Percentiles rank a stretch among this genome's conserved stretches.
These are phyloP conservation scores for Saccharomycopsis amapae DNA, from an alignment of 805 yeast species.

Conservation along the genomic window DNA sequence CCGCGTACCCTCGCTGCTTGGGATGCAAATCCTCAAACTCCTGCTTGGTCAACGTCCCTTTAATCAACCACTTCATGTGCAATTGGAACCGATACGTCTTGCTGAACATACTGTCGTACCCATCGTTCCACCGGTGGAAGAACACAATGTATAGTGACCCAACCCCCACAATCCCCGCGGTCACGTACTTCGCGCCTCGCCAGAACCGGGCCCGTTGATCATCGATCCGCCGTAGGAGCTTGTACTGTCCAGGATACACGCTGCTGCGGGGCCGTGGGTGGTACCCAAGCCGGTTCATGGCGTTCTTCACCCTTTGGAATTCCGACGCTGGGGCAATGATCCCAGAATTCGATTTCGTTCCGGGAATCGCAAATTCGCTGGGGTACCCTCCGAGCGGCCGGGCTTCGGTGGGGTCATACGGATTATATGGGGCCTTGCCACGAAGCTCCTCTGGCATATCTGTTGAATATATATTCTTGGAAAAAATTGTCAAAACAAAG, in stretches of 20 bases:
- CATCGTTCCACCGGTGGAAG: slow-evolving; percentile 80
- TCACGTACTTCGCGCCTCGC: slow-evolving; percentile 54
- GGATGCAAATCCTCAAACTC: slow-evolving; percentile 60
- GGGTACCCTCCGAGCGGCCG: slow-evolving; percentile 86
- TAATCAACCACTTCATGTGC: slow-evolving; percentile 42
- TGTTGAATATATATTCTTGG: not conserved
- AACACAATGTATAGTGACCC: slow-evolving; percentile 56
- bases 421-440: slow-evolving; percentile 69
- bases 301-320: slow-evolving; percentile 56
- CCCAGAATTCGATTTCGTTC: slow-evolving; percentile 47
- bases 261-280: slow-evolving; percentile 74
- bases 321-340: slow-evolving; percentile 56
- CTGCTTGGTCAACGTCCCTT: slow-evolving; percentile 48
- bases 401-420: slow-evolving; percentile 68
- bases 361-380: slow-evolving; percentile 67
- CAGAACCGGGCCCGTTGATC: slow-evolving; percentile 43
- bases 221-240: slow-evolving; percentile 55
- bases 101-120: slow-evolving; percentile 67
- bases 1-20: slow-evolving; percentile 32
- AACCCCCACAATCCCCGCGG: slow-evolving; percentile 41
- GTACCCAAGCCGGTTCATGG: slow-evolving; percentile 67
- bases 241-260: slow-evolving; percentile 71
- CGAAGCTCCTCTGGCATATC: not conserved
- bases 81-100: slow-evolving; percentile 59
- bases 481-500: not conserved